Evolutionary conservation across 192 early-diverging fungal genomes (phyloP), one percentile per base, ranked within the genome.

Genomic region (Haplosporangium gracile): DNA sequence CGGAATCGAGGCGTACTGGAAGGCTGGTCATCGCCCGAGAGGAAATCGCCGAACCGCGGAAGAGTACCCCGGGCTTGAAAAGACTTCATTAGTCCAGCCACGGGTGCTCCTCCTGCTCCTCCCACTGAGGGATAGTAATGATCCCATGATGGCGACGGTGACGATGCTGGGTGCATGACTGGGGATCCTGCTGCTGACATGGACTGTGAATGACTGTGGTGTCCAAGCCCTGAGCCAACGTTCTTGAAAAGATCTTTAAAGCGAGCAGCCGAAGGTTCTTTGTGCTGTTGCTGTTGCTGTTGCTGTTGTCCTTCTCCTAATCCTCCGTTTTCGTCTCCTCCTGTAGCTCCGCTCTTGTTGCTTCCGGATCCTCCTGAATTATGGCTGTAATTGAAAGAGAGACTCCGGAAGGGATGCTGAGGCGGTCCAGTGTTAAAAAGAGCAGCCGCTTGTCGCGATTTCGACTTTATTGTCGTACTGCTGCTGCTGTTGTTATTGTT

Each of bases 21-120:
- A 10, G 84, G 76, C 53, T 86, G 84, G 29, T 86, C 84, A 47
- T 86, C 84, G 2, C 84, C 84, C 0, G 84, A 86, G 4, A 86
- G 70, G 65, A 81, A 86, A 63, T 81, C 84, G 13, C 78, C 78
- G 40, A 63, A 39, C 3, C 71, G 32, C 3, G 75, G 76, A n/a
- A 80, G 76, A 18, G 79, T 65, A 29, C 76, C 55, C 4, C 75
- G 55, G 9, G 78, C 18, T 63, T 76, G 72, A 5, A 73, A 39
- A 22, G 78, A 68, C 39, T 70, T 85, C 60, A 65, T 68, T 51
- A 70, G 40, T 6, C 36, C 24, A 45, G 45, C 4, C 24, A 29
- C 24, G 32, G 40, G 29, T 65, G 60, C 26, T 26, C 55, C 55
- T 26, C 55, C 55, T 34, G 26, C 60, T 34, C 60, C 60, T 32